These are phyloP conservation scores for Artemisia tridentata DNA, from an alignment of 129 eudicot genomes.

Conservation along the genomic window DNA sequence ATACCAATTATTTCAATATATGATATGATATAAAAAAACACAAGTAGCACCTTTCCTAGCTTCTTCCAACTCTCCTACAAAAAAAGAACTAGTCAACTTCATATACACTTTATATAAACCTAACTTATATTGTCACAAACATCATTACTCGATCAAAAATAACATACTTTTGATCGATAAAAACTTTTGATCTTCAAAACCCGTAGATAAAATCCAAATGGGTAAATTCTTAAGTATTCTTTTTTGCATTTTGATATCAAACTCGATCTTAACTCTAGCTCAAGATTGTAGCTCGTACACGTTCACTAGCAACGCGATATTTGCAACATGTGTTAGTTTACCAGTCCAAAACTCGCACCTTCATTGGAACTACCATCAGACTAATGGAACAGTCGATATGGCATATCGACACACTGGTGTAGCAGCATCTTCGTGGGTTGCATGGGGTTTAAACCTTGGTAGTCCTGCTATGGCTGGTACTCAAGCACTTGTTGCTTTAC, in stretches of 20 bases:
- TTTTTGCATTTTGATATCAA: slow-evolving; percentile 23
- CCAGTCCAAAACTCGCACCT: slow-evolving; percentile 56
- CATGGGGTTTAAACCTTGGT: slow-evolving; percentile 63
- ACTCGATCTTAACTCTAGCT: slow-evolving; percentile 34
- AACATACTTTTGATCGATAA: slow-evolving; percentile 3
- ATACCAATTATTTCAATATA: background rate
- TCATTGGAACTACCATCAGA: slow-evolving; percentile 61
- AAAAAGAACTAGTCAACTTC: slow-evolving; percentile 32
- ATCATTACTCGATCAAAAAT: background rate
- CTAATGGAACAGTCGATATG: slow-evolving; percentile 54
- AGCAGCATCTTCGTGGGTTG: slow-evolving; percentile 60
- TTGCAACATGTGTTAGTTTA: slow-evolving; percentile 43
- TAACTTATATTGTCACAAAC: too few relatives aligned
- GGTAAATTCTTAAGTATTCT: slow-evolving; percentile 28
- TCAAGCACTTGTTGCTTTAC: slow-evolving; percentile 60
- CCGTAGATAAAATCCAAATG: slow-evolving; percentile 23
- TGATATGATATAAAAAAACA: background rate
- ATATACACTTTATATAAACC: slow-evolving; percentile 23
- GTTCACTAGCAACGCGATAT: slow-evolving; percentile 44
- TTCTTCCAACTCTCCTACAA: slow-evolving; percentile 17
- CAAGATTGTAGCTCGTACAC: slow-evolving; percentile 38
- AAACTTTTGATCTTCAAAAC: background rate
- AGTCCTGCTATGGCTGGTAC: slow-evolving; percentile 52
- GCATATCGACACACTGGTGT: slow-evolving; percentile 62
- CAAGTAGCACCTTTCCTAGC: slow-evolving; percentile 24